Evolutionary conservation across 768 basidiomycete genomes (phyloP).

Genomic region (Tulasnella sp.): DNA sequence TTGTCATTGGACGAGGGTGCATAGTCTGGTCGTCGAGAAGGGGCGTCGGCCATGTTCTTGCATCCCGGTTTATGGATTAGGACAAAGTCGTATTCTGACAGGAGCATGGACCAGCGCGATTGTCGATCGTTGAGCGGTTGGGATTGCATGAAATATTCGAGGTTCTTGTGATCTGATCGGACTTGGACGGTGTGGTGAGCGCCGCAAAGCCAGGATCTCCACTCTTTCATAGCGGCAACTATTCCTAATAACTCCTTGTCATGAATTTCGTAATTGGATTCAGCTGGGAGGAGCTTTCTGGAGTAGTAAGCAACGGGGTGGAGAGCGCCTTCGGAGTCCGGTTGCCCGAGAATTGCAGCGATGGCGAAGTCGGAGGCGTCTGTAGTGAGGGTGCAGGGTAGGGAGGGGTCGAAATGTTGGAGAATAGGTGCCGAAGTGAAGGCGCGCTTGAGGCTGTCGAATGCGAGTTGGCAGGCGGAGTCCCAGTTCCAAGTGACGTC

Average conservation of each 20-base stretch:
- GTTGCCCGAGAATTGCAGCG: background rate
- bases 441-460: constrained; percentile 22
- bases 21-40: constrained; percentile 12
- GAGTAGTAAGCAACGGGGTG: constrained; percentile 31
- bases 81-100: constrained; percentile 25
- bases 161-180: constrained; percentile 31
- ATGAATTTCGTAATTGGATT: constrained; percentile 34
- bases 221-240: background rate
- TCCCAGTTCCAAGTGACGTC: constrained; percentile 17
- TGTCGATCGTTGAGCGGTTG: constrained; percentile 34
- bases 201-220: constrained; percentile 11
- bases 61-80: constrained; percentile 30
- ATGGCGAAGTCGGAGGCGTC: constrained; percentile 16
- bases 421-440: constrained; percentile 28
- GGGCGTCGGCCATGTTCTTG: constrained; percentile 17
- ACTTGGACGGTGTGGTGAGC: background rate
- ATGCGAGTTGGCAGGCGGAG: background rate
- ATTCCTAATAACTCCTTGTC: constrained; percentile 40
- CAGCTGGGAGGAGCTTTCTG: constrained; percentile 23
- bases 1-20: background rate
- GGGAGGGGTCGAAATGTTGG: constrained; percentile 34
- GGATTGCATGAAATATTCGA: constrained; percentile 31
- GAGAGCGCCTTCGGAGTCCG: background rate
- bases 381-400: constrained; percentile 24
- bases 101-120: constrained; percentile 33